Percentiles rank a stretch among this genome's conserved stretches.
These are phyloP conservation scores for Microglena sp. DNA, from an alignment of 139 green algal genomes.

Conservation along the genomic window DNA sequence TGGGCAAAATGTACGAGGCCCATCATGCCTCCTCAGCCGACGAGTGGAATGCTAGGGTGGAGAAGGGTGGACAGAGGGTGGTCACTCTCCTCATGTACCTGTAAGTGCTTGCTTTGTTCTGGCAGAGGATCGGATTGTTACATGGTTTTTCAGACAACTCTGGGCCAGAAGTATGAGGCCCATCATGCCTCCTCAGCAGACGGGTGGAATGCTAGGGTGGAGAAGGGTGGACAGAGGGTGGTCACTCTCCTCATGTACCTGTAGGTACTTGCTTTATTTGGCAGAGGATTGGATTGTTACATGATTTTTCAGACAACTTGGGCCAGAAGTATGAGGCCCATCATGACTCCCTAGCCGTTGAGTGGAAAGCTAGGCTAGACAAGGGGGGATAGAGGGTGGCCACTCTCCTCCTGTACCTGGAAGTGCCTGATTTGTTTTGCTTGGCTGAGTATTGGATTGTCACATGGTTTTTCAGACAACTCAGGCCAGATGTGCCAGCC, in stretches of 20 bases:
- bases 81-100: slow-evolving; percentile 82
- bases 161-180: too few relatives aligned
- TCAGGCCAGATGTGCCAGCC: too few relatives aligned
- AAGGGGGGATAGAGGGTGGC: neutral
- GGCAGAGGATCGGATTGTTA: too few relatives aligned
- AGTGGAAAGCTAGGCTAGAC: too few relatives aligned
- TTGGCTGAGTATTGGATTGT: too few relatives aligned
- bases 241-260: slow-evolving; percentile 5
- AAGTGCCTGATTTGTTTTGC: neutral
- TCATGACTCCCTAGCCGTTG: neutral
- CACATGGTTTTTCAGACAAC: neutral
- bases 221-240: too few relatives aligned
- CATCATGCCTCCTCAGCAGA: too few relatives aligned
- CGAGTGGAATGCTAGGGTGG: slow-evolving; percentile 25
- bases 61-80: slow-evolving; percentile 57
- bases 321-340: neutral
- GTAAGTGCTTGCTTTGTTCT: slow-evolving; percentile 19
- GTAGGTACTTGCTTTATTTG: neutral
- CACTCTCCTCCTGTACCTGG: neutral
- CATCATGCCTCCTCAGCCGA: slow-evolving; percentile 13
- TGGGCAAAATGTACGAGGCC: neutral
- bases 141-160: too few relatives aligned
- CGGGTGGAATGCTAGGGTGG: too few relatives aligned
- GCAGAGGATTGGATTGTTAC: too few relatives aligned
- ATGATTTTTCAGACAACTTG: slow-evolving; percentile 3